Conservation (phyloP, 1,284 basidiomycete species). For the Rhodotorula sp. region DNA sequence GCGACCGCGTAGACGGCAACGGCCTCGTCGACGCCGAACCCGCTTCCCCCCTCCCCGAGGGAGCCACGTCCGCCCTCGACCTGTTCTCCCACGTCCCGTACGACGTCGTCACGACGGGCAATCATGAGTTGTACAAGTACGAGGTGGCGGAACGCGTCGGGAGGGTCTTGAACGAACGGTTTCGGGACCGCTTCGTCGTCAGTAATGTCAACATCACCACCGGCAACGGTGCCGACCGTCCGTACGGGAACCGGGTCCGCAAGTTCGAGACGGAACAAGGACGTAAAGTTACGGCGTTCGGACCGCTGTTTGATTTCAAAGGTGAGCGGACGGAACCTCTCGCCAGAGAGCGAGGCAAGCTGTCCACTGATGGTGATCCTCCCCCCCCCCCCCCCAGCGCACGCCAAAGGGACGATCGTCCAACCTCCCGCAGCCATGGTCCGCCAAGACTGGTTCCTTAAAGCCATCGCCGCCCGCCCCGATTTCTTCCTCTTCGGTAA, state of each 20-base stretch:
- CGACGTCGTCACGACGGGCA: constrained; percentile 40
- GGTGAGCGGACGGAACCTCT: constrained; percentile 10
- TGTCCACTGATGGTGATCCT: no score
- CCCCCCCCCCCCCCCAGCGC: constrained; percentile 7
- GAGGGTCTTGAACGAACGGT: constrained; percentile 33
- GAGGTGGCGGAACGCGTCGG: constrained; percentile 41
- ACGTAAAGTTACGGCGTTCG: constrained; percentile 45
- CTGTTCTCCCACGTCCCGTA: constrained; percentile 40
- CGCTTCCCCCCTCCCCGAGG: not conserved
- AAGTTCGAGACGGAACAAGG: constrained; percentile 44
- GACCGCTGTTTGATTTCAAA: constrained; percentile 46
- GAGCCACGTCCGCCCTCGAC: constrained; percentile 39
- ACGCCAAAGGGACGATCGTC: constrained; percentile 30
- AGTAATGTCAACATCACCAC: constrained; percentile 34
- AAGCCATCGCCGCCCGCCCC: constrained; percentile 38
- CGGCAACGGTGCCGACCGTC: not conserved
- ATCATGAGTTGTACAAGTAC: constrained; percentile 40
- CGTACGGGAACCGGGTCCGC: constrained; percentile 40
- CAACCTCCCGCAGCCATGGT: constrained; percentile 40
- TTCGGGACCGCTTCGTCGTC: constrained; percentile 25
- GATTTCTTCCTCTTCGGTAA: constrained; percentile 45
- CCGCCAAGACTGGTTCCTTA: constrained; percentile 44
- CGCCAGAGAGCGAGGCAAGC: not conserved
- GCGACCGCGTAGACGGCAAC: constrained; percentile 45
- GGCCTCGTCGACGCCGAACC: constrained; percentile 44